A percentile compares a stretch with the other conserved stretches of the same genome.
Evolutionary conservation across 257 asterid genomes (phyloP).

Genomic region (Gynochthodes officinalis): DNA sequence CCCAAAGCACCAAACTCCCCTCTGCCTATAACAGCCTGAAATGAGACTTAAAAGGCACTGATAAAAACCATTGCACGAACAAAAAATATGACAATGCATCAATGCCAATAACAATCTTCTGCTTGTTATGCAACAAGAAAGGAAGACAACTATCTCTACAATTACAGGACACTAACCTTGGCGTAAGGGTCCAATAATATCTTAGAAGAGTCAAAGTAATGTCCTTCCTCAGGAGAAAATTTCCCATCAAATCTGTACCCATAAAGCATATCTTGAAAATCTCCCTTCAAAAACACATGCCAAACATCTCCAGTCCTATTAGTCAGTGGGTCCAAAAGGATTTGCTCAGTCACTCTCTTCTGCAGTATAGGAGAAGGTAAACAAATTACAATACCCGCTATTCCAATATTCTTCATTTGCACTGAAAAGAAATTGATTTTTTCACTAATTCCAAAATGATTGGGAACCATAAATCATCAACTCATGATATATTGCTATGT

Average conservation of each 20-base stretch:
- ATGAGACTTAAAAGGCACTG: conserved; percentile 18
- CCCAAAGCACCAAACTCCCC: conserved; percentile 71
- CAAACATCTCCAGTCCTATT: conserved; percentile 96
- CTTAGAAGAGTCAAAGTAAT: conserved; percentile 64
- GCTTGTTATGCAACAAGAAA: neutral
- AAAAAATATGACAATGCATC: neutral
- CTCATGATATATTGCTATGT: neutral
- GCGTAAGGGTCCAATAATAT: conserved; percentile 90
- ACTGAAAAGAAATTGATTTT: neutral
- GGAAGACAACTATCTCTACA: neutral
- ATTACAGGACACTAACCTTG: conserved; percentile 49
- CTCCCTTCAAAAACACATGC: conserved; percentile 90
- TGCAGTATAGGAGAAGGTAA: conserved; percentile 24
- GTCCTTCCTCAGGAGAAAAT: conserved; percentile 80
- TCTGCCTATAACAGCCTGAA: conserved; percentile 77
- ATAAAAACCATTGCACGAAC: neutral
- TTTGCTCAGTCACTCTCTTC: conserved; percentile 81
- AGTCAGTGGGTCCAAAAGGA: conserved; percentile 53
- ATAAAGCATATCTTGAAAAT: conserved; percentile 67
- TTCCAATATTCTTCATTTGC: neutral
- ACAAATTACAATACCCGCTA: neutral
- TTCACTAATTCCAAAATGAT: neutral
- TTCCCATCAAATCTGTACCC: conserved; percentile 75
- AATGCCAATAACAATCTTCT: neutral
- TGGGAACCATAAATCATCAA: neutral